These are phyloP conservation scores for Podila minutissima DNA, from an alignment of 192 early-diverging fungal genomes.

Conservation along the genomic window DNA sequence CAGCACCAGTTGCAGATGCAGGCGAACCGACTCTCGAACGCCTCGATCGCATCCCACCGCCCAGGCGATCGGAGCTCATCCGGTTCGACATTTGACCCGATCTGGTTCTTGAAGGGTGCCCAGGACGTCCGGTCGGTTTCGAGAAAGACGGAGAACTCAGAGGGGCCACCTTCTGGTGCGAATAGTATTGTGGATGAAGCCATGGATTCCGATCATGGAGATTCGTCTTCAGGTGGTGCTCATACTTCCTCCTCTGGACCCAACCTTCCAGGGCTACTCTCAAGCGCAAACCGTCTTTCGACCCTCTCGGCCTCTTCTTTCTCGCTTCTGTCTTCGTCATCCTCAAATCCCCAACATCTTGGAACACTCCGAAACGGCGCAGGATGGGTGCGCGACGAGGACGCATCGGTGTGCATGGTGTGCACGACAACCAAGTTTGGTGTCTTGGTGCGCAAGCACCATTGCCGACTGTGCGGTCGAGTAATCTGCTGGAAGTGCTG, in stretches of 20 bases:
- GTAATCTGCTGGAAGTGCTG: constrained; percentile 72
- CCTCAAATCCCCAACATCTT: background rate
- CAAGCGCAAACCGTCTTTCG: background rate
- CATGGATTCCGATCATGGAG: background rate
- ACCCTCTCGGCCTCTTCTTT: background rate
- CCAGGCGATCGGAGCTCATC: constrained; percentile 16
- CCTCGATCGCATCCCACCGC: constrained; percentile 3
- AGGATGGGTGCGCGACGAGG: constrained; percentile 48
- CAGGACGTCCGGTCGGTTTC: background rate
- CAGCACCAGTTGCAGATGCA: constrained; percentile 30
- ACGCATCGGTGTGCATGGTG: constrained; percentile 50
- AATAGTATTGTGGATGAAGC: background rate
- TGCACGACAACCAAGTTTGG: constrained; percentile 43
- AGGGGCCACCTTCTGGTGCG: background rate
- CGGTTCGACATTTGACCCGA: constrained; percentile 33
- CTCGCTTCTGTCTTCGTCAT: constrained; percentile 8
- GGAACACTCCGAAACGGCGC: constrained; percentile 33
- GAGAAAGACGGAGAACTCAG: background rate
- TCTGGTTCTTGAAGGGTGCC: constrained; percentile 35
- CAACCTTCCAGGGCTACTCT: background rate
- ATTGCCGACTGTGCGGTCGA: constrained; percentile 78
- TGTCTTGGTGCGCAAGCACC: constrained; percentile 60
- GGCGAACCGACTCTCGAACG: constrained; percentile 11
- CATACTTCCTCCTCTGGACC: background rate
- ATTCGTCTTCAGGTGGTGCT: background rate